These are phyloP conservation scores for Venturia pyrina DNA, from an alignment of 2,329 filamentous ascomycete genomes.

Conservation along the genomic window DNA sequence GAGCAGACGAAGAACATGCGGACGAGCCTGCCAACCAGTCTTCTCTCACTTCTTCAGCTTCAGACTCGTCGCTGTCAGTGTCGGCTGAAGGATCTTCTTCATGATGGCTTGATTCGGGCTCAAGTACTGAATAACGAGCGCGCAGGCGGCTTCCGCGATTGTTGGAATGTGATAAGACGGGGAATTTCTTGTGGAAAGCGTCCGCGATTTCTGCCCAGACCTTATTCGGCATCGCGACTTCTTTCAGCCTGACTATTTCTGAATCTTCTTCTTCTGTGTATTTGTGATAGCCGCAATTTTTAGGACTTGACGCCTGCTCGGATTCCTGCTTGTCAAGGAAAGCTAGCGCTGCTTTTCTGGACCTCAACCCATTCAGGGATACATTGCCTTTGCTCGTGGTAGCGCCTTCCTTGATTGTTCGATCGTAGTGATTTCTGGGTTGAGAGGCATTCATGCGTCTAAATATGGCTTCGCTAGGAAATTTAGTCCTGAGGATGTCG, in stretches of 20 bases:
- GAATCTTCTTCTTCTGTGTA: too few relatives aligned
- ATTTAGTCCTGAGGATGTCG: neutral
- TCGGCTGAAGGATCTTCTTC: neutral
- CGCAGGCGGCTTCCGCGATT: neutral
- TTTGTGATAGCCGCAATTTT: too few relatives aligned
- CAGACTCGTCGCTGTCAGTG: neutral
- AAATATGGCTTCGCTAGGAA: neutral
- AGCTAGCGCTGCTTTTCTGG: neutral
- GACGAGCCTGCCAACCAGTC: neutral
- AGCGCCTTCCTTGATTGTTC: neutral
- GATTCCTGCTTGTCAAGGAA: neutral
- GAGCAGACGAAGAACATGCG: neutral
- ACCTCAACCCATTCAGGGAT: neutral
- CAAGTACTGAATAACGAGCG: neutral
- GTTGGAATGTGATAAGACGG: too few relatives aligned
- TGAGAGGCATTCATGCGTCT: neutral
- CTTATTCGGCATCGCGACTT: too few relatives aligned
- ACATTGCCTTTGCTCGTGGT: neutral
- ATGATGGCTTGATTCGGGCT: neutral
- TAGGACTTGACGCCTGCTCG: too few relatives aligned
- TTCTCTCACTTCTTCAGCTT: neutral
- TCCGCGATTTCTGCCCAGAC: neutral
- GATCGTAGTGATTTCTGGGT: neutral
- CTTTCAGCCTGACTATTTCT: too few relatives aligned
- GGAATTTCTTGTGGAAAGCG: neutral